Conservation (phyloP, 148 eudicot species). For the Euryodendron excelsum region DNA sequence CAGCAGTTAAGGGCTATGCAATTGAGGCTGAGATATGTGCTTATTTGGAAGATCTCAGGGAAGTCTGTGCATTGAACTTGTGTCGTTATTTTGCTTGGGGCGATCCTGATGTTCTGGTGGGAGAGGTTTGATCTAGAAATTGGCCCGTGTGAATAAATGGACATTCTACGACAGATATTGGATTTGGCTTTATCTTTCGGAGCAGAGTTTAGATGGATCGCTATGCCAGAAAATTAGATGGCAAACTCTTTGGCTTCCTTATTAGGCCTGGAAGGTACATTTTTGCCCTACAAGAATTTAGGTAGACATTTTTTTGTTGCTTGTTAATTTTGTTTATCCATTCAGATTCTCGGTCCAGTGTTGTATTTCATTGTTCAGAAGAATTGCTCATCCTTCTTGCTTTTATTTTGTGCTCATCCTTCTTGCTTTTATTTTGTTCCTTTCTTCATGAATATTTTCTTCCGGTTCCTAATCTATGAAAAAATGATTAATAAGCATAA, state of each 20-base stretch:
- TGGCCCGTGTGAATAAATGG: too few relatives aligned
- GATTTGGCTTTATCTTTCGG: too few relatives aligned
- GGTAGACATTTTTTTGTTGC: not conserved
- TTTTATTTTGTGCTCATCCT: not conserved
- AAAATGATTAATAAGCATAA: not conserved
- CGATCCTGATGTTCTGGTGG: too few relatives aligned
- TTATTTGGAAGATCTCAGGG: too few relatives aligned
- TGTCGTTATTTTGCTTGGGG: too few relatives aligned
- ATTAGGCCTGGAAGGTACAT: not conserved
- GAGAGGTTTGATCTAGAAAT: too few relatives aligned
- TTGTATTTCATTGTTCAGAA: not conserved
- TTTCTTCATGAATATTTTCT: not conserved
- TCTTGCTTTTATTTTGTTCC: not conserved
- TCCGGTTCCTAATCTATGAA: not conserved
- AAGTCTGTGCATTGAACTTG: too few relatives aligned
- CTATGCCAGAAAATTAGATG: not conserved
- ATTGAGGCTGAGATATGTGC: too few relatives aligned
- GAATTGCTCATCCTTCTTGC: not conserved
- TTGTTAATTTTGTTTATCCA: not conserved
- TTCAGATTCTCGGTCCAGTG: not conserved
- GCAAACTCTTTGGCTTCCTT: not conserved
- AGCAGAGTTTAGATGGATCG: not conserved
- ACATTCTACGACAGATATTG: too few relatives aligned
- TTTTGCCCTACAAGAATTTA: too few relatives aligned
- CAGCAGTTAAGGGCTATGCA: too few relatives aligned